phyloP scores from a whole-genome alignment of 2,329 filamentous ascomycete species.

The Diaporthe sp. region DNA sequence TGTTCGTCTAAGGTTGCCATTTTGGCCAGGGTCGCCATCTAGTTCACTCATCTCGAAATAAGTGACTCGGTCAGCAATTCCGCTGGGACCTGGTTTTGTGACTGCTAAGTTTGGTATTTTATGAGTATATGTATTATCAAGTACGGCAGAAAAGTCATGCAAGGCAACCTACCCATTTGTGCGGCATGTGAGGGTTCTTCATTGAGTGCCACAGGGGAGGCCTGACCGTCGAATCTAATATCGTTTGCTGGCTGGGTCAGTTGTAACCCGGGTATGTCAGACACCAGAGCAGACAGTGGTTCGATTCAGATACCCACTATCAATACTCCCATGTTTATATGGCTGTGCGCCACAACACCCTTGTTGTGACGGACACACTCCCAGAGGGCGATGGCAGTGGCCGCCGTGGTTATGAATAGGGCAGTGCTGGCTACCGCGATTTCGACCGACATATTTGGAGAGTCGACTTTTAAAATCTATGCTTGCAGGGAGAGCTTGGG shows the following conservation, averaged over 20 bases:
- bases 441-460: not conserved
- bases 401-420: not conserved
- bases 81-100: too few species aligned
- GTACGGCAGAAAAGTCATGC: too few species aligned
- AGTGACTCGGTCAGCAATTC: not conserved
- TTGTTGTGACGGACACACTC: not conserved
- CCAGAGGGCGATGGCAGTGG: constrained; percentile 8
- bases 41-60: not conserved
- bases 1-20: not conserved
- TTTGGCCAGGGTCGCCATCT: too few species aligned
- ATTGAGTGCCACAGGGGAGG: not conserved
- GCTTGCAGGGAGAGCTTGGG: too few species aligned
- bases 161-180: not conserved
- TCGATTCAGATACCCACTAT: not conserved
- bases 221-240: not conserved
- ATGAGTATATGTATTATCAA: fast-evolving
- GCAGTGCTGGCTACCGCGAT: not conserved
- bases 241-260: not conserved
- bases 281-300: too few species aligned
- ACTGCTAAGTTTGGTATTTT: not conserved
- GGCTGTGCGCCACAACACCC: not conserved
- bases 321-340: fast-evolving
- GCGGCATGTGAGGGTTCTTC: not conserved
- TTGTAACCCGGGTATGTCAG: too few species aligned
- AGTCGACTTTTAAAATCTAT: too few species aligned